Conservation (phyloP, 1,284 basidiomycete species). For the Mycena sp. region DNA sequence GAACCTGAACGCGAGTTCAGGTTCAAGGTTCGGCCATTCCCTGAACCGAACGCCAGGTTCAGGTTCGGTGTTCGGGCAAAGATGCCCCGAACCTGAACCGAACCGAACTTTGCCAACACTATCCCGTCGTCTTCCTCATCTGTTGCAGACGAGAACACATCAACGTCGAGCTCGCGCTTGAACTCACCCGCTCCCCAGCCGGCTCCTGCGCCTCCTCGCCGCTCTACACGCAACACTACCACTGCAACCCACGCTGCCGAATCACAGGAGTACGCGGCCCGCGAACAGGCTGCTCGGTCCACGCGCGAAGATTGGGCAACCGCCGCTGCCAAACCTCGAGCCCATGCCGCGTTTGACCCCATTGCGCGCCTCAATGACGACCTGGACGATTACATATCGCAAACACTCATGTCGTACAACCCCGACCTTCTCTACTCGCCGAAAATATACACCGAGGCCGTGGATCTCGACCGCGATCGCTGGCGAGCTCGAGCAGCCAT, state of each 20-base stretch:
- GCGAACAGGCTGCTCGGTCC: not conserved
- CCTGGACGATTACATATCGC: not conserved
- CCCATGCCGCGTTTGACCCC: not conserved
- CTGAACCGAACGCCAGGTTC: too few species aligned
- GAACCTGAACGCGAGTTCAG: too few species aligned
- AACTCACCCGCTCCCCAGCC: not conserved
- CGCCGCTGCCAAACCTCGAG: not conserved
- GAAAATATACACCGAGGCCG: not conserved
- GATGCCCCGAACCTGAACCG: too few species aligned
- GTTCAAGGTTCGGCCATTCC: too few species aligned
- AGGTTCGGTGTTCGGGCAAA: too few species aligned
- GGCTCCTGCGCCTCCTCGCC: not conserved
- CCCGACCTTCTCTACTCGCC: not conserved
- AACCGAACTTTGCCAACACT: too few species aligned
- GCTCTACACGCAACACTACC: not conserved
- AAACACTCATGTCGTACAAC: not conserved
- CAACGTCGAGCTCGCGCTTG: not conserved
- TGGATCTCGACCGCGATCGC: not conserved
- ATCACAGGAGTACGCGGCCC: not conserved
- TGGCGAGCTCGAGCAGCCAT: not conserved
- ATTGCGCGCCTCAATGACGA: not conserved
- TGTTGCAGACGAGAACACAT: not conserved
- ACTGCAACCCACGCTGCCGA: not conserved
- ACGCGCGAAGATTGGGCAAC: not conserved
- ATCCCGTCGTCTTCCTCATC: too few species aligned